phyloP scores from a whole-genome alignment of 2,329 filamentous ascomycete species.

The Alternaria ethzedia region DNA sequence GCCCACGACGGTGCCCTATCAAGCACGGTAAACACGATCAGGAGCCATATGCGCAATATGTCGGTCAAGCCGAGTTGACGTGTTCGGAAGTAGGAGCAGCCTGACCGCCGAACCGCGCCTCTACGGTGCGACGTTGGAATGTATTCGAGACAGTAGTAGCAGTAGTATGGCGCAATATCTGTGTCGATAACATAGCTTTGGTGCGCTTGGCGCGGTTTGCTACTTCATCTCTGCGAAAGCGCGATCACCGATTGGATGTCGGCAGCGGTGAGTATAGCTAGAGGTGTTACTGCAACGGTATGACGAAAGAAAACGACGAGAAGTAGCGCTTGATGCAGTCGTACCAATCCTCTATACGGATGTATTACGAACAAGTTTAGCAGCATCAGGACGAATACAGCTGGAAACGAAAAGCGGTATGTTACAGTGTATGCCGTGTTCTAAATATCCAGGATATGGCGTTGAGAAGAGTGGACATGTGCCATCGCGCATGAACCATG shows the following conservation, averaged over 20 bases:
- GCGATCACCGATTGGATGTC: conserved; percentile 2
- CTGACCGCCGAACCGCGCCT: conserved; percentile 11
- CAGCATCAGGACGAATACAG: background rate
- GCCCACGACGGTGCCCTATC: conserved; percentile 2
- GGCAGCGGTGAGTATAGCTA: conserved; percentile 17
- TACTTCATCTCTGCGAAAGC: background rate
- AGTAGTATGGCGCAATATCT: conserved; percentile 9
- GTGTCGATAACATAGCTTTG: background rate
- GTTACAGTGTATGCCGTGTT: conserved; percentile 1
- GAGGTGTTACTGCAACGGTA: conserved; percentile 21
- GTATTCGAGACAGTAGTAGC: conserved; percentile 1
- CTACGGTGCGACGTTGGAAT: conserved; percentile 7
- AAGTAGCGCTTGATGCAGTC: conserved; percentile 2
- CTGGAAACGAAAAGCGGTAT: background rate
- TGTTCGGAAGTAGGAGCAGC: conserved; percentile 1
- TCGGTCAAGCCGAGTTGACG: conserved; percentile 16
- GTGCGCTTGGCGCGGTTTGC: conserved; percentile 8
- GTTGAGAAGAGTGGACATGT: background rate
- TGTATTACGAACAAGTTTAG: conserved; percentile 1
- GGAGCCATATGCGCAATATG: background rate
- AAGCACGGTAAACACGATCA: background rate
- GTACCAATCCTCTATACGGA: conserved; percentile 1
- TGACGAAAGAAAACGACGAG: conserved; percentile 11
- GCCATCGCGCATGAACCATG: background rate
- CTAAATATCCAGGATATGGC: background rate